Evolutionary conservation across 2,329 filamentous ascomycete genomes (phyloP), one percentile per base, ranked within the genome.

Genomic region (Aschersonia sp.): DNA sequence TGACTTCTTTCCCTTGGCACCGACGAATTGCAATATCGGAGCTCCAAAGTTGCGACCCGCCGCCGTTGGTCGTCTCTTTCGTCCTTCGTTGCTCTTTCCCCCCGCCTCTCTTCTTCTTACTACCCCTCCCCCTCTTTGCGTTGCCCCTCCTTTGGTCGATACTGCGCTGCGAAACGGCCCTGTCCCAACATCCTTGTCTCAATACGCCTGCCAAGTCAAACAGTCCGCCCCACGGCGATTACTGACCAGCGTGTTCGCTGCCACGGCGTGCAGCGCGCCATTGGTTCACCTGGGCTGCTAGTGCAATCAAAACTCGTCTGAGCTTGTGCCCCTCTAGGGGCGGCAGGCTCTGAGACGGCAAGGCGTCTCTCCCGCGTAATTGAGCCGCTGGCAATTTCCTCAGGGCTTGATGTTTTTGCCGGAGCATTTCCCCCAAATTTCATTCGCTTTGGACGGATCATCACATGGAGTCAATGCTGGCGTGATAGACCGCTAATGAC

Each of bases 71-170:
- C 37, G 29, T 44, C 9, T 11, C 29, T 32, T 22, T 8, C 41
- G 14, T 44, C 37, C 8, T 22, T 11, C 22, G 43, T 50, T 45
- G 45, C 45, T 48, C 39, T 49, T 43, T 49, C 53, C 37, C 52
- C 43, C 32, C 32, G 37, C 46, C 42, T 43, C 50, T 44, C 51
- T 53, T 51, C 53, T 51, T 49, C 49, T 47, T 32, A 7, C 40
- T n/a, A 7, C 40, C 40, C 40, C 11, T 14, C 40, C 40, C 40
- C 22, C 40, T n/a, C 40, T n/a, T 14, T 14, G 7, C 32, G 7
- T 11, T 11, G 7, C 32, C 32, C 32, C 32, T 12, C 32, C 32
- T 12, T 12, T 12, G 8, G 8, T 22, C 22, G 35, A 37, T 4
- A 5, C 35, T 37, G 8, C 35, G 22, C 22, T 37, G 8, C 35